A percentile compares a stretch with the other conserved stretches of the same genome.
These are phyloP conservation scores for Phalaenopsis equestris DNA, from an alignment of 106 monocot species.

Conservation along the genomic window DNA sequence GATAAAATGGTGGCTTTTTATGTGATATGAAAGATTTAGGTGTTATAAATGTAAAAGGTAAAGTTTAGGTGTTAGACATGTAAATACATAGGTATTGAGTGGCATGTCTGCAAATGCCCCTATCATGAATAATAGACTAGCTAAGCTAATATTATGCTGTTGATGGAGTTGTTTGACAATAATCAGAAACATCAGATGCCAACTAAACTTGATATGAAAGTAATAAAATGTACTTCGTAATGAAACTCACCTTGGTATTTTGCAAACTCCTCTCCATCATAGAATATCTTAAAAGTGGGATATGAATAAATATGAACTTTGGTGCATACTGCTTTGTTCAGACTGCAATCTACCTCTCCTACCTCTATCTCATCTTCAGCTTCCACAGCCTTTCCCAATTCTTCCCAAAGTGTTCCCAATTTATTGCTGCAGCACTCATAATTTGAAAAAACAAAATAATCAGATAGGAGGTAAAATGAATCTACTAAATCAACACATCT, in stretches of 20 bases:
- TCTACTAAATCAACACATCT: background rate
- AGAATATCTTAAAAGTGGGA: constrained; percentile 93
- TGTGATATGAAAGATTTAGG: too few species aligned
- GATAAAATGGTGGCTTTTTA: too few species aligned
- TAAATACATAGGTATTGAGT: too few species aligned
- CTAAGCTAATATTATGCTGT: background rate
- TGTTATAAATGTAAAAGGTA: too few species aligned
- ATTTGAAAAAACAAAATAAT: background rate
- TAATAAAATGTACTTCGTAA: background rate
- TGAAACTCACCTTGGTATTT: constrained; percentile 74
- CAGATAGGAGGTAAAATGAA: background rate
- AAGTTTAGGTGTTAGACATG: too few species aligned
- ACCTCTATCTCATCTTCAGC: constrained; percentile 92
- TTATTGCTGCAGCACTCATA: constrained; percentile 48
- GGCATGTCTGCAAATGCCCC: too few species aligned
- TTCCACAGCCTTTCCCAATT: constrained; percentile 70
- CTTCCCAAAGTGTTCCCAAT: constrained; percentile 90
- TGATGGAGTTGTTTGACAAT: background rate
- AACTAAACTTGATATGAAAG: background rate
- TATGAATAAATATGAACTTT: constrained; percentile 95
- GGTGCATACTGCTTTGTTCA: constrained; percentile 52
- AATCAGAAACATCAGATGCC: background rate
- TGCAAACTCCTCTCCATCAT: constrained; percentile 85
- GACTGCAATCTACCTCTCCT: constrained; percentile 80
- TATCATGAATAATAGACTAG: background rate